Evolutionary conservation across 2,329 filamentous ascomycete species (phyloP), one percentile per base, ranked within the genome.

Genomic region (Phyllosticta citribraziliensis): DNA sequence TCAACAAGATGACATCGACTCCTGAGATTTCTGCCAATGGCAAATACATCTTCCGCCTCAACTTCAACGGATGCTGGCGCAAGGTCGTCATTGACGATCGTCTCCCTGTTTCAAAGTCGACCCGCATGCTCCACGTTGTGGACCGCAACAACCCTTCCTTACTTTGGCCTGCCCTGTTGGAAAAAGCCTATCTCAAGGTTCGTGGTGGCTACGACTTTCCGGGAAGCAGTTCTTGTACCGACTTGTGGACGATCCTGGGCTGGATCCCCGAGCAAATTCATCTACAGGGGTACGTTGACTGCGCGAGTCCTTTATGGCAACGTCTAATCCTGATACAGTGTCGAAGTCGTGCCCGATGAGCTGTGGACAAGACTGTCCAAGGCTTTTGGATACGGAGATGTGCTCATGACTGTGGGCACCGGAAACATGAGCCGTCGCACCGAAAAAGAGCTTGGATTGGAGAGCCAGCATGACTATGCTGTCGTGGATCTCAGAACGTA

Each of bases 201-300:
- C 84, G 93, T 61, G 94, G 94, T 27, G 94, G 94, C 35, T 99
- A 99, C 72, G 92, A 99, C 70, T 99, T 99, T 66, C 93, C 94
- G 0, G 94, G 94, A 8, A 97, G 94, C 69, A 97, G 97, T 72
- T 97, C 93, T 0, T 92, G 91, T 11, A 97, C 93, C 2, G 94
- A 99, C 73, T 76, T 99, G 3, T 96, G 90, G 84, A 88, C 95
- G 1, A 75, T 99, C 60, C 96, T 89, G 0, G 93, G 94, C 30
- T 99, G 94, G 94, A 91, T 99, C 56, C 94, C 94, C 0, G 92
- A 99, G 74, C 94, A 99, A 72, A 78, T 97, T 1, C 96, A 96
- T 68, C 78, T 97, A 1, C 91, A 96, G 69, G 86, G 82, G 84
- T 84, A 74, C 65, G 72, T 65, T 1, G 30, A 52, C 17, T 5